Base-by-base conservation (phyloP, 2,329 filamentous ascomycete species). In the Juglanconis juglandina region DNA sequence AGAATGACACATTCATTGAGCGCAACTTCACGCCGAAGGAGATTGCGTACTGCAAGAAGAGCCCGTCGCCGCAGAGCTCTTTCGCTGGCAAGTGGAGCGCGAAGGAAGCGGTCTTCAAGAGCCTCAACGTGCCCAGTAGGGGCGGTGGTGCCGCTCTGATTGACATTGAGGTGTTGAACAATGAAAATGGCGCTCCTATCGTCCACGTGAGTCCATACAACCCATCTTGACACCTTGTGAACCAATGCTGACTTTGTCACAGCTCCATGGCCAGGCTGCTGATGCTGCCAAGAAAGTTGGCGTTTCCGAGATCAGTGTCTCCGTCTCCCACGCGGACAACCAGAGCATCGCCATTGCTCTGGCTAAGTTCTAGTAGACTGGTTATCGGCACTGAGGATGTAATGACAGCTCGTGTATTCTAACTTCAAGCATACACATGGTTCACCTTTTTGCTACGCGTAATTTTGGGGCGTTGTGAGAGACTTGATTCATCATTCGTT, bases 81-180 rank as follows among this genome's bases (percentile, higher is more conserved):
- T 99, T 97, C 76, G 92, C 94, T 5, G 95, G 95, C 53, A 87
- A 92, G 67, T 99, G 95, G 95, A 94, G 89, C 69, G 95, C 95
- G 41, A 99, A 99, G 81, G 95, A 99, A 78, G 95, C 95, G 34
- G 93, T 99, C 1, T 99, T 99, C 84, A 99, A 99, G 85, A 92
- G 91, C 42, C 82, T 99, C 13, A 92, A 93, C 66, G 93, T 98
- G 11, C 79, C 84, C 68, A 89, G 93, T 76, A 88, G 90, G 77
- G 95, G 95, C 63, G 93, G 90, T 9, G 95, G 96, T 66, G 94
- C 95, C 62, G 83, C 92, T 14, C 76, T 99, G 76, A 95, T 89
- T 80, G 93, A 98, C 47, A 99, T 99, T 78, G 96, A 99, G 79
- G 94, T 99, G 68, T 75, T 86, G 64, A 88, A 87, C 69, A 88